A percentile compares a stretch with the other conserved stretches of the same genome.
Evolutionary conservation across 495 filamentous ascomycete genomes (phyloP).

Genomic region (Thozetella sp.): DNA sequence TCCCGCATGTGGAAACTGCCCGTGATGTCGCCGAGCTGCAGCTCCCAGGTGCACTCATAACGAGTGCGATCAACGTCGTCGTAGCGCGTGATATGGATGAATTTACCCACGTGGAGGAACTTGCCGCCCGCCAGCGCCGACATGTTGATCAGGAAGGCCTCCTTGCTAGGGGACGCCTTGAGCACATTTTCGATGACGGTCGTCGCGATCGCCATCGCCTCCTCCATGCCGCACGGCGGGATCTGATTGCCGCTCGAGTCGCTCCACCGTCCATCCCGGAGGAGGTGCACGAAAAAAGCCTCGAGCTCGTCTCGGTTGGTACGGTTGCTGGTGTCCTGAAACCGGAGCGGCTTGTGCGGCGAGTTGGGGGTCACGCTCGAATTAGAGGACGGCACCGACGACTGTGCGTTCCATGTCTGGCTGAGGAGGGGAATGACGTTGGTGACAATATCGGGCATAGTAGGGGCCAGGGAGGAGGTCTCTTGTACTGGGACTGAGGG

Average conservation of each 20-base stretch:
- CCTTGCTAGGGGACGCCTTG: constrained; percentile 35
- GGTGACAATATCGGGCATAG: too few species aligned
- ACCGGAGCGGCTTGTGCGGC: constrained; percentile 13
- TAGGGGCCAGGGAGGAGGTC: too few species aligned
- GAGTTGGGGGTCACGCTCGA: not conserved
- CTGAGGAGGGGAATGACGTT: too few species aligned
- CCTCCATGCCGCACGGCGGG: constrained; percentile 41
- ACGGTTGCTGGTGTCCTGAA: constrained; percentile 33
- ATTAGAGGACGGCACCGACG: constrained; percentile 2
- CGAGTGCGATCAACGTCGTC: constrained; percentile 30
- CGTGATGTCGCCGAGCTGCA: constrained; percentile 41
- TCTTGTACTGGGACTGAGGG: constrained; percentile 3
- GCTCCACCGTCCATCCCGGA: constrained; percentile 44
- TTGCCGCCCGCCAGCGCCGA: constrained; percentile 49
- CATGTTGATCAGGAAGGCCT: constrained; percentile 55
- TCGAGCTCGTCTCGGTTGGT: constrained; percentile 50
- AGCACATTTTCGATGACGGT: constrained; percentile 46
- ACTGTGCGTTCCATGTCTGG: not conserved
- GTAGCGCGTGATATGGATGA: constrained; percentile 35
- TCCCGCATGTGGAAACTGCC: constrained; percentile 49
- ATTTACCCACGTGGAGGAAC: constrained; percentile 26
- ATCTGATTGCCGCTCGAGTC: constrained; percentile 31
- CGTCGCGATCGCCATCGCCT: constrained; percentile 44
- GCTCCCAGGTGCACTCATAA: constrained; percentile 47
- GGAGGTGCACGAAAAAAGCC: constrained; percentile 39